Base-by-base conservation (phyloP, 2,329 filamentous ascomycete species). In the Paecilomyces fulvus region DNA sequence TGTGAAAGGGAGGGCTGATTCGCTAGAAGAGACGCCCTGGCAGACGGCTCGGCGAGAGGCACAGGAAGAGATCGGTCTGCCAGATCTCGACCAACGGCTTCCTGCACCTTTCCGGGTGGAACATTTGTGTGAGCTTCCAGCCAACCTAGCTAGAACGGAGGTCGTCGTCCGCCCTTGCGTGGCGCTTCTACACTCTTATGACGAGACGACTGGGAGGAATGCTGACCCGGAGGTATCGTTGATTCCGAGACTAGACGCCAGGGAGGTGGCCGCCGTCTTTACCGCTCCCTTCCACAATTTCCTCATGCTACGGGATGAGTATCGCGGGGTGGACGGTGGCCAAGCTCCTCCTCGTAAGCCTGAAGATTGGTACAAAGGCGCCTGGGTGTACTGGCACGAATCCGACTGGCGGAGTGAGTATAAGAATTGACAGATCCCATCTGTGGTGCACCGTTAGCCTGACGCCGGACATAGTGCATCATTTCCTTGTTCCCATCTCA, bases 211-310 rank as follows among this genome's bases (percentile, higher is more conserved):
- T 3, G 73, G 71, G 10, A 61, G 68, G 53, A 69, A 70, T 59
- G 79, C 76, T 0, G 78, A 80, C 54, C 85, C 83, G 2, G 88
- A 88, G 67, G 84, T 87, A 63, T 82, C 79, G 59, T 81, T 92
- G 73, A 90, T 90, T 58, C 92, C 92, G 0, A 82, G 84, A 43
- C 80, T 96, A 10, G 90, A 96, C 73, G 89, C 91, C 1, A 87
- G 89, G 62, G 92, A 97, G 73, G 92, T 97, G 1, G 92, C 91
- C 1, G 92, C 91, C 49, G 90, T 97, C 31, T 97, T 97, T 75
- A 92, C 89, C 4, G 92, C 89, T 4, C 88, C 90, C 0, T 90
- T 97, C 64, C 84, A 87, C 70, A 89, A 91, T 69, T 96, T 97
- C 70, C 75, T 97, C 54, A 78, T 76, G 51, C 70, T 76, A 30